phyloP scores from a whole-genome alignment of 1,284 basidiomycete species.

The Pyrrhoderma lamaoense region DNA sequence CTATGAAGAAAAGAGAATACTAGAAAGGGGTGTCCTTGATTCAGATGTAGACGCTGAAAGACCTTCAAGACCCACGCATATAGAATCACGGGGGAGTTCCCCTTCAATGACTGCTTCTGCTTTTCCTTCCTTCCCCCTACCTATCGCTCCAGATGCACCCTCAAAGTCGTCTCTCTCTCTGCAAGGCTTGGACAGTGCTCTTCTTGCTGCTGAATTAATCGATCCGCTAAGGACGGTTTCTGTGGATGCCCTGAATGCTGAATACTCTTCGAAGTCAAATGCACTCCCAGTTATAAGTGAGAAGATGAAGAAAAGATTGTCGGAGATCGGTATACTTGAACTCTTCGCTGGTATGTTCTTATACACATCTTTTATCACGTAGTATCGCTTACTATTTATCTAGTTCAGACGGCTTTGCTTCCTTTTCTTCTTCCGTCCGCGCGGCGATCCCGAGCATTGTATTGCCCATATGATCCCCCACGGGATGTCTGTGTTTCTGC shows the following conservation, averaged over 20 bases:
- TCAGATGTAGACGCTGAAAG: slow-evolving; percentile 17
- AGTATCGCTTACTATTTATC: slow-evolving; percentile 6
- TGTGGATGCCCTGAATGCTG: slow-evolving; percentile 39
- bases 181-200: slow-evolving; percentile 72
- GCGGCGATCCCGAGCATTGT: slow-evolving; percentile 42
- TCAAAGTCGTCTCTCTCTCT: slow-evolving; percentile 59
- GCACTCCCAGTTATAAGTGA: slow-evolving; percentile 46
- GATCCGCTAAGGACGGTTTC: slow-evolving; percentile 46
- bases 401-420: slow-evolving; percentile 79
- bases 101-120: slow-evolving; percentile 30
- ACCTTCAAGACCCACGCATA: slow-evolving; percentile 11
- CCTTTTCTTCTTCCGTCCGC: slow-evolving; percentile 62
- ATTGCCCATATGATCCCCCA: slow-evolving; percentile 64
- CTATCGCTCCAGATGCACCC: slow-evolving; percentile 62
- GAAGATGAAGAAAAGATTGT: slow-evolving; percentile 55
- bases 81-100: slow-evolving; percentile 22
- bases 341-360: slow-evolving; percentile 76
- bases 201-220: slow-evolving; percentile 67
- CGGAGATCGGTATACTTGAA: slow-evolving; percentile 71
- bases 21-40: slow-evolving; percentile 10
- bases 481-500: slow-evolving; percentile 94
- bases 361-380: background rate
- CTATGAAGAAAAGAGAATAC: slow-evolving; percentile 8
- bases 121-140: slow-evolving; percentile 65
- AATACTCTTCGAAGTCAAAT: slow-evolving; percentile 13